Base-by-base conservation (phyloP, 176 grass and related monocot genomes). In the Hordeum marinum region DNA sequence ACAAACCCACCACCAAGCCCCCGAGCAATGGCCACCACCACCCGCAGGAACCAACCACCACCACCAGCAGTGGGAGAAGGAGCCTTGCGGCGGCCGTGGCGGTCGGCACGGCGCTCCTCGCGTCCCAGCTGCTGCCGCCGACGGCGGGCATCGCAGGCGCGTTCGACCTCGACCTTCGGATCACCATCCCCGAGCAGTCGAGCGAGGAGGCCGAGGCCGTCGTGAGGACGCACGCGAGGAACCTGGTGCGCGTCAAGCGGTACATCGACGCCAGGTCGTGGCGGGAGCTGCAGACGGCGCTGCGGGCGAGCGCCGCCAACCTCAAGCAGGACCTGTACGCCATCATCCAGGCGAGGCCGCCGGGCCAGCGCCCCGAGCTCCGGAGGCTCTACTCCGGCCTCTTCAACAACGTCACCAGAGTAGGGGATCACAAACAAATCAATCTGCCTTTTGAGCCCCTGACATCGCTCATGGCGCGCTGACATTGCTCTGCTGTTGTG, bases 271-370 rank as follows among this genome's bases (percentile, higher is more conserved):
- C 84, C 13, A 45, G 89, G 69, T 90, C 91, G 81, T 99, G 96
- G 91, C 82, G 86, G 61, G 90, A 94, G 79, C 46, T 84, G 72
- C 93, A 91, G 86, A 32, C 68, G 31, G 90, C 88, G 17, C 84
- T 96, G 62, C 83, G 88, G 39, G 79, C 91, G 79, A 91, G 88
- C 60, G 89, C 88, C 32, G 23, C 91, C 42, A 89, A 85, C 54
- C 94, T 99, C 35, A 96, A 91, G 88, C 91, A 92, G 71, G 96
- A 99, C 84, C 76, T 99, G 9, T 96, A 95, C 88, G 89, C 93
- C 15, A 96, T 99, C 72, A 99, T 99, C 75, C 91, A 96, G 69
- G 88, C 75, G 27, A 94, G 63, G 12, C 84, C 89, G 4, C 73
- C 77, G 20, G 81, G 52, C 62, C 74, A 70, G 69, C 89, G 91